Conservation (phyloP, 805 yeast genomes). For the Candida adriatica region DNA sequence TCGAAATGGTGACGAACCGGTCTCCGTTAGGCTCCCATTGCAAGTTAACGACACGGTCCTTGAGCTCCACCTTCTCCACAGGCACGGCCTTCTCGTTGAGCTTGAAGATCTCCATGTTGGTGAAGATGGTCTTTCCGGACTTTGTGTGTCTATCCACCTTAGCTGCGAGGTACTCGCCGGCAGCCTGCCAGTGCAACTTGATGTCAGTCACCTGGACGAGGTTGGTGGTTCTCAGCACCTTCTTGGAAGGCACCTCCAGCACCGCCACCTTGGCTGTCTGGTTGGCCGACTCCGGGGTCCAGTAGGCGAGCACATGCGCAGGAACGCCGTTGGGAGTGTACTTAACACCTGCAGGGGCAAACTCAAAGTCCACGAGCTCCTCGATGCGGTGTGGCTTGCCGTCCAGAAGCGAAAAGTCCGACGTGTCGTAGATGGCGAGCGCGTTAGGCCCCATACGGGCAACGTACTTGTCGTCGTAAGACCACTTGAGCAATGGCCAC, state of each 20-base stretch:
- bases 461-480: conserved; percentile 84
- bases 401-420: conserved; percentile 73
- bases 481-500: conserved; percentile 98
- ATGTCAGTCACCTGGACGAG: conserved; percentile 92
- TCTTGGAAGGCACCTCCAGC: conserved; percentile 79
- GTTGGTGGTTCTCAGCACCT: conserved; percentile 83
- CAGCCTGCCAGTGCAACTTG: conserved; percentile 89
- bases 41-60: conserved; percentile 80
- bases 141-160: conserved; percentile 96
- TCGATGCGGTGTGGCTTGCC: conserved; percentile 79
- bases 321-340: conserved; percentile 48
- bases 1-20: conserved; percentile 75
- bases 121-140: conserved; percentile 84
- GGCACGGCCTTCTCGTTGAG: conserved; percentile 86
- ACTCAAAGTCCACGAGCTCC: conserved; percentile 85
- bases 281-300: conserved; percentile 93
- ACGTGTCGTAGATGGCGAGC: conserved; percentile 80
- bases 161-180: conserved; percentile 78
- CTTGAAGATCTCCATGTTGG: conserved; percentile 89
- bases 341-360: conserved; percentile 84
- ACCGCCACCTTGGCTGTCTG: conserved; percentile 93
- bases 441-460: conserved; percentile 95
- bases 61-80: conserved; percentile 88
- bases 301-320: conserved; percentile 73
- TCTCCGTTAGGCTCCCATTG: conserved; percentile 96